Conservation (phyloP, 2,329 filamentous ascomycete genomes). For the Malbranchea zuffiana region DNA sequence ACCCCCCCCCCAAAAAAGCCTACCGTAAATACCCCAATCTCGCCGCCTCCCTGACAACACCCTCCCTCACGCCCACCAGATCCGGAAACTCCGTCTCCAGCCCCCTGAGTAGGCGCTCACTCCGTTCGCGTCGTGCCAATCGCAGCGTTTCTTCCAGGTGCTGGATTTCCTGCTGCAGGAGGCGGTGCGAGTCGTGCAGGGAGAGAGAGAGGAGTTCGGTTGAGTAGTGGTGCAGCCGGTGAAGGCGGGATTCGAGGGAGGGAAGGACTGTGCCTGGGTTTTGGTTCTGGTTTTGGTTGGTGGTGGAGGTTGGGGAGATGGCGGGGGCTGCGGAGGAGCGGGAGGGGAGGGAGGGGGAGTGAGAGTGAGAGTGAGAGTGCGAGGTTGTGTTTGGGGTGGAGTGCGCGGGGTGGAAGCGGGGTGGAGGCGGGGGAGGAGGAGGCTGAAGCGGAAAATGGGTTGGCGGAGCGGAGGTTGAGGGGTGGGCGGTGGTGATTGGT, state of each 20-base stretch:
- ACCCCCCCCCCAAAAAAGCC: background rate
- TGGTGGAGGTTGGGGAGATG: slow-evolving; percentile 1
- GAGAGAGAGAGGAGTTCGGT: slow-evolving; percentile 20
- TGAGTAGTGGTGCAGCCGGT: slow-evolving; percentile 18
- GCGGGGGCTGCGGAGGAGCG: slow-evolving; percentile 6
- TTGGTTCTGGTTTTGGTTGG: slow-evolving; percentile 1
- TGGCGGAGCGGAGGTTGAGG: background rate
- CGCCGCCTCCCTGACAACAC: slow-evolving; percentile 12
- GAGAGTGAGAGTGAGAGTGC: slow-evolving; percentile 5
- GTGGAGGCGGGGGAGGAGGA: background rate
- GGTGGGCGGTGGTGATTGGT: background rate
- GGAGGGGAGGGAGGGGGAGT: slow-evolving; percentile 2
- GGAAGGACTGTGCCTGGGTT: slow-evolving; percentile 6
- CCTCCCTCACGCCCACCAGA: slow-evolving; percentile 11
- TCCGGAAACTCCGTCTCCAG: slow-evolving; percentile 14
- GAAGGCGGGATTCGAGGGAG: slow-evolving; percentile 17
- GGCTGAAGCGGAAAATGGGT: background rate
- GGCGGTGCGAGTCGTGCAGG: slow-evolving; percentile 19
- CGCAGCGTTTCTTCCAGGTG: slow-evolving; percentile 14
- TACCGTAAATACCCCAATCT: slow-evolving; percentile 14
- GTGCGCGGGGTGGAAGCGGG: background rate
- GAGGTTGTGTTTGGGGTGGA: background rate
- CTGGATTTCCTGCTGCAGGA: slow-evolving; percentile 17
- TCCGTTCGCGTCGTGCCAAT: slow-evolving; percentile 12
- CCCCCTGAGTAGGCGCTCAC: slow-evolving; percentile 11